phyloP scores from a whole-genome alignment of 1,139 yeast species.

The Waltiozyma sp. region DNA sequence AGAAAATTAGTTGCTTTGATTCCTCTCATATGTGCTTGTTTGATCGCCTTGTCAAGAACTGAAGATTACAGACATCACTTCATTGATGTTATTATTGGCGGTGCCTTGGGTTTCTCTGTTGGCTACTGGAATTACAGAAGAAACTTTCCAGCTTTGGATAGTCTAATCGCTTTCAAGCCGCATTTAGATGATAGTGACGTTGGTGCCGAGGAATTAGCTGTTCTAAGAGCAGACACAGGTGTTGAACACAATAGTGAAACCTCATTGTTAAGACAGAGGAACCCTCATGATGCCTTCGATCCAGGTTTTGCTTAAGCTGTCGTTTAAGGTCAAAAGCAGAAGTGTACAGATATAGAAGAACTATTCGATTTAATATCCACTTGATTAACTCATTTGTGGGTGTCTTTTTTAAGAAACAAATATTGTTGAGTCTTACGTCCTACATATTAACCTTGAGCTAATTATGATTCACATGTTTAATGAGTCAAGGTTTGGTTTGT shows the following conservation, averaged over 20 bases:
- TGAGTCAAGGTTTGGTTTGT: too few relatives aligned
- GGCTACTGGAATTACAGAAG: constrained; percentile 36
- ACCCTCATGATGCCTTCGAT: not conserved
- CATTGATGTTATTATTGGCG: constrained; percentile 54
- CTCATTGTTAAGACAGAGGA: constrained; percentile 6
- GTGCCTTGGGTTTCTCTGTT: constrained; percentile 36
- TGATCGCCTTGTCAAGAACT: constrained; percentile 62
- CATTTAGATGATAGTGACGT: constrained; percentile 27
- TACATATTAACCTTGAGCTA: too few relatives aligned
- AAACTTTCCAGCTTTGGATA: constrained; percentile 31
- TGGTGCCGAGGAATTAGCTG: constrained; percentile 9
- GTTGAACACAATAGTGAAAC: constrained; percentile 6
- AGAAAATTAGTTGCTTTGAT: constrained; percentile 30
- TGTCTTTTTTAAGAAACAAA: too few relatives aligned
- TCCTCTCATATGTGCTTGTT: constrained; percentile 46
- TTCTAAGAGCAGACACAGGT: constrained; percentile 10
- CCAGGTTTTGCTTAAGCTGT: too few relatives aligned
- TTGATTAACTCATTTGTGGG: too few relatives aligned
- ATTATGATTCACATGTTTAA: too few relatives aligned
- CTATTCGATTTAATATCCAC: too few relatives aligned
- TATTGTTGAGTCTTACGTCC: too few relatives aligned
- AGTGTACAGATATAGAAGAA: too few relatives aligned
- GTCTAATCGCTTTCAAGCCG: constrained; percentile 26
- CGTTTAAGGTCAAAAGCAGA: too few relatives aligned
- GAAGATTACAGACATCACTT: constrained; percentile 77